Conservation (phyloP, 1,284 basidiomycete genomes). For the Gymnopus androsaceus region DNA sequence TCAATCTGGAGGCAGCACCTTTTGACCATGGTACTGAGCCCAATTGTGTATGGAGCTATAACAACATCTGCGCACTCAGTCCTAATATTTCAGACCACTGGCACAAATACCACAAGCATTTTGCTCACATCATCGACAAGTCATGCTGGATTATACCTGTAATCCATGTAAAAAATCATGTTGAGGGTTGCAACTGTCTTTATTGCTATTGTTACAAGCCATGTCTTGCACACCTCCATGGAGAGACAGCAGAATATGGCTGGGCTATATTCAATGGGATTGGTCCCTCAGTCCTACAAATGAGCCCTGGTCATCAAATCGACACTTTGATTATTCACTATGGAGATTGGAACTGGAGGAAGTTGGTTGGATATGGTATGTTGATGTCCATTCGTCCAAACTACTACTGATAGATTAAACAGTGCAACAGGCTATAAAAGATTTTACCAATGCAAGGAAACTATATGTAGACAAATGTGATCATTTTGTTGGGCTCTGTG, state of each 20-base stretch:
- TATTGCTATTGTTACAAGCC: slow-evolving; percentile 11
- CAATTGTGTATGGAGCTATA: neutral
- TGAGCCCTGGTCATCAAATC: neutral
- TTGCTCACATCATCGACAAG: neutral
- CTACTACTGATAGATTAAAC: no score
- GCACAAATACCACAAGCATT: neutral
- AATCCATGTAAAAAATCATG: neutral
- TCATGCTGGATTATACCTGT: neutral
- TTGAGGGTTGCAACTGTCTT: neutral
- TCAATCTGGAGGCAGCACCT: neutral
- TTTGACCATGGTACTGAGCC: neutral
- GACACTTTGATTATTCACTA: neutral
- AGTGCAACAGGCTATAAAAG: neutral
- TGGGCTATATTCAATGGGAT: slow-evolving; percentile 16
- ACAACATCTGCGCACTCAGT: neutral
- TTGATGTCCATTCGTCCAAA: neutral
- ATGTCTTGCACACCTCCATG: slow-evolving; percentile 14
- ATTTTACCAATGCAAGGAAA: neutral
- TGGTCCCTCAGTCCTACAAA: slow-evolving; percentile 13
- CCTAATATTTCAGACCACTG: neutral
- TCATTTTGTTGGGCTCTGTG: neutral
- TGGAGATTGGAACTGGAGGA: neutral
- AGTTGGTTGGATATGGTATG: neutral
- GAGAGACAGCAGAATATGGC: slow-evolving; percentile 13
- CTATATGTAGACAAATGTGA: neutral